A percentile compares a stretch with the other conserved stretches of the same genome.
phyloP scores from a whole-genome alignment of 2,329 filamentous ascomycete genomes.

The Passalora sequoiae region DNA sequence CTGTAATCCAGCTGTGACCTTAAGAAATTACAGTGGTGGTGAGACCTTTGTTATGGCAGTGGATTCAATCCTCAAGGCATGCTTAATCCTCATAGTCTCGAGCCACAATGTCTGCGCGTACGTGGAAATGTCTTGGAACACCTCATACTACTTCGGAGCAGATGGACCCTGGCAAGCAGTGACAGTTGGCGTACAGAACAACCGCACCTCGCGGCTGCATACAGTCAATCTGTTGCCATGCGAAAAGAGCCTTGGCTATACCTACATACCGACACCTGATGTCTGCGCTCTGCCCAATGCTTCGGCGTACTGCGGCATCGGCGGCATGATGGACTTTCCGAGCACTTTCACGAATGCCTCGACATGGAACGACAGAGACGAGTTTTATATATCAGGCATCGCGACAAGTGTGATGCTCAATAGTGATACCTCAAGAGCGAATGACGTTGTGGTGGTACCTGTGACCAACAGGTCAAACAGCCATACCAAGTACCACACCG shows the following conservation, averaged over 20 bases:
- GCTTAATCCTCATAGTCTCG: not conserved
- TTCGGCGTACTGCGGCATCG: not conserved
- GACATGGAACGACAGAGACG: not conserved
- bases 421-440: not conserved
- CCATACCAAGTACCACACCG: conserved; percentile 1
- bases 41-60: not conserved
- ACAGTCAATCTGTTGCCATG: not conserved
- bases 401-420: not conserved
- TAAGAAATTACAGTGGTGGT: too few relatives aligned
- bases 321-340: conserved; percentile 4
- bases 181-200: conserved; percentile 1
- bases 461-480: not conserved
- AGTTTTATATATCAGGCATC: not conserved
- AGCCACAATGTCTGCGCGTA: not conserved
- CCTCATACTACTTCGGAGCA: not conserved
- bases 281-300: conserved; percentile 2
- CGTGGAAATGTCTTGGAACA: conserved; percentile 3
- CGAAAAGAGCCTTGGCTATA: not conserved
- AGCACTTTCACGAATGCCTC: not conserved
- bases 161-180: conserved; percentile 4
- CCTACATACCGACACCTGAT: not conserved
- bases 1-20: not conserved
- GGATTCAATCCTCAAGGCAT: not conserved
- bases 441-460: not conserved
- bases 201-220: not conserved